Base-by-base conservation (phyloP, 148 eudicot species). In the Chenopodium album region DNA sequence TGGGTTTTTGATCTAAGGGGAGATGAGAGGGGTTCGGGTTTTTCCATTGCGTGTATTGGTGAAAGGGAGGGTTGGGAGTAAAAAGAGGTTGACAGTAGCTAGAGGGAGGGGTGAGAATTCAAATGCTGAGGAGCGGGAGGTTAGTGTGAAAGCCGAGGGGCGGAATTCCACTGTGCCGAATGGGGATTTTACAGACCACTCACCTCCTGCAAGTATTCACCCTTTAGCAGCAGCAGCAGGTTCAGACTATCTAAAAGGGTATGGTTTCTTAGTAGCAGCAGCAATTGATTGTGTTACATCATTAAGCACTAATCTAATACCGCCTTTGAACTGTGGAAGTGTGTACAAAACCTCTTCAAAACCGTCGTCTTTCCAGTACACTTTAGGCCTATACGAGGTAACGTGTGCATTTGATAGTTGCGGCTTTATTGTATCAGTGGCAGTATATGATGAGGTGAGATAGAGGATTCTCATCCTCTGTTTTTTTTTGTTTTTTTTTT, bases 351-450 rank as follows among this genome's bases (percentile, higher is more conserved):
- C 84, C 87, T 93, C 97, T 83, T 93, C 94, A 66, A 84, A 93
- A 0, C 94, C 96, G 70, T 93, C 96, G 29, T 93, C 97, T 81
- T 90, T 93, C 98, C 98, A 95, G 80, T 82, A 87, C n/a, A 95
- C 96, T 77, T 92, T 93, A 46, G 98, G 98, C 90, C 84, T 90
- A 90, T 95, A 95, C 16, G 98, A 95, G 71, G 90, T 88, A 22
- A 95, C 85, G 79, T 90, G 98, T 11, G 84, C 97, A 79, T 89
- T 90, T 31, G 94, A 79, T 78, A 95, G 82, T 2, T 89, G 82
- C 32, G 93, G 89, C 86, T 78, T 92, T 54, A 75, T 73, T 44
- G 64, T 26, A 47, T 76, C 44, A 77, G 72, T 7, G 7, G 46
- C 41, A 60, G 80, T 17, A 37, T 80, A 86, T 76, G 77, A 64